Base-by-base conservation (phyloP, 306 rosid genomes). In the Gleditsia sinensis region DNA sequence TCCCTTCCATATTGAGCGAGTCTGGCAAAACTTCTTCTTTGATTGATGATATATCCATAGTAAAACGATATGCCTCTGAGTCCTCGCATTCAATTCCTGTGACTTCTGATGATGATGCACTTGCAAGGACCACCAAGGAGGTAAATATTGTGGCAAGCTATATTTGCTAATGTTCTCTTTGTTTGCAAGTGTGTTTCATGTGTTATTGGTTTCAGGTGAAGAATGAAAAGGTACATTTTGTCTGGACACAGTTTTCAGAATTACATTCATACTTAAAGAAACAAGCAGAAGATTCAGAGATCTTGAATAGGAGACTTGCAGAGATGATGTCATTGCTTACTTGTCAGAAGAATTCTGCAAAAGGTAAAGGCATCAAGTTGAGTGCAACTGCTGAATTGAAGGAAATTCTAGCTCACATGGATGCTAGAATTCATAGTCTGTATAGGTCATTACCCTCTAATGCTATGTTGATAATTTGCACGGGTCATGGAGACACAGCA, bases 401-500 rank as follows among this genome's bases (percentile, higher is more conserved):
- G 78, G 94, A 85, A 82, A 84, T 95, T 87, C 82, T 95, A 32
- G 65, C 76, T 58, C 88, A 88, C 67, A 61, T 95, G 86, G 97
- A 95, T 85, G 61, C 85, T 67, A 88, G 89, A 85, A 74, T 92
- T 68, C 80, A 73, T 19, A 64, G 76, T 60, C 88, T 95, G 40
- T 82, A 89, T 7, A 25, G 58, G 7, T 64, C 91, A 10, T 83
- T 95, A 37, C 99, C 98, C 20, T 42, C 86, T 25, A 95, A 92
- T 77, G 77, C 97, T 55, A 92, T 92, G 99, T 84, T 95, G 78
- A 89, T 95, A 72, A 64, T 90, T 69, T 95, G 94, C 86, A 86
- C 99, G 0, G 99, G 99, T 73, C 99, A 92, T 53, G 99, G 99
- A 43, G 96, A 95, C 82, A 90, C 91, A 28, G 92, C 96, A 53